A percentile compares a stretch with the other conserved stretches of the same genome.
Conservation (phyloP, 129 eudicot genomes). For the Lactuca sativa region DNA sequence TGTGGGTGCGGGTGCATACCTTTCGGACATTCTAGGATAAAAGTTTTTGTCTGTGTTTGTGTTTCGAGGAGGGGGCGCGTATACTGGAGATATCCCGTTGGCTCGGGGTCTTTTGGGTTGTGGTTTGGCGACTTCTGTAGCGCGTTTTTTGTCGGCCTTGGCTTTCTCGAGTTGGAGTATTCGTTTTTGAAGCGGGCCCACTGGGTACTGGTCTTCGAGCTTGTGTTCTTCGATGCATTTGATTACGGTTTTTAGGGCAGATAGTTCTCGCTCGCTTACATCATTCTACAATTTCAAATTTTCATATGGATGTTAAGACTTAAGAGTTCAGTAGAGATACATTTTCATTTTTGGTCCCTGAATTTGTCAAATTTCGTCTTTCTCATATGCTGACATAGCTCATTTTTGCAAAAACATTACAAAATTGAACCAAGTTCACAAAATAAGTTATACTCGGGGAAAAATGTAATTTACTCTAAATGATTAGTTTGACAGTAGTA, state of each 20-base stretch:
- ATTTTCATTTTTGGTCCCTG: background rate
- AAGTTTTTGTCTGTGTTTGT: constrained; percentile 58
- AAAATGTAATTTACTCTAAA: too few relatives aligned
- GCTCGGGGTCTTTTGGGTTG: constrained; percentile 96
- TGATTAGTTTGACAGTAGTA: too few relatives aligned
- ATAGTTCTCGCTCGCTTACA: constrained; percentile 83
- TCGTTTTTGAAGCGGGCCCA: constrained; percentile 72
- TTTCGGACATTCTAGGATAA: constrained; percentile 55
- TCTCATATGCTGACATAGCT: too few relatives aligned
- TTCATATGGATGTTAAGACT: background rate
- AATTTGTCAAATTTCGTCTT: too few relatives aligned
- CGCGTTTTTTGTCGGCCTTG: constrained; percentile 94
- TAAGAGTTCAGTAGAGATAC: background rate
- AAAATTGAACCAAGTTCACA: too few relatives aligned
- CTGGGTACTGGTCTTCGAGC: constrained; percentile 74
- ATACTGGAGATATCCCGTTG: constrained; percentile 41
- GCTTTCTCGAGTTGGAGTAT: constrained; percentile 78
- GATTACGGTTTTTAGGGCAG: constrained; percentile 82
- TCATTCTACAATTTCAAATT: constrained; percentile 43
- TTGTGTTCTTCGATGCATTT: constrained; percentile 97
- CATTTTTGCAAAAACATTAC: too few relatives aligned
- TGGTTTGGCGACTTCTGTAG: constrained; percentile 83
- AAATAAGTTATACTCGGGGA: too few relatives aligned
- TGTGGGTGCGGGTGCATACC: constrained; percentile 77
- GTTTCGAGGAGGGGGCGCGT: constrained; percentile 55